Base-by-base conservation (phyloP, 192 early-diverging fungal genomes). In the Phlyctochytrium arcticum region DNA sequence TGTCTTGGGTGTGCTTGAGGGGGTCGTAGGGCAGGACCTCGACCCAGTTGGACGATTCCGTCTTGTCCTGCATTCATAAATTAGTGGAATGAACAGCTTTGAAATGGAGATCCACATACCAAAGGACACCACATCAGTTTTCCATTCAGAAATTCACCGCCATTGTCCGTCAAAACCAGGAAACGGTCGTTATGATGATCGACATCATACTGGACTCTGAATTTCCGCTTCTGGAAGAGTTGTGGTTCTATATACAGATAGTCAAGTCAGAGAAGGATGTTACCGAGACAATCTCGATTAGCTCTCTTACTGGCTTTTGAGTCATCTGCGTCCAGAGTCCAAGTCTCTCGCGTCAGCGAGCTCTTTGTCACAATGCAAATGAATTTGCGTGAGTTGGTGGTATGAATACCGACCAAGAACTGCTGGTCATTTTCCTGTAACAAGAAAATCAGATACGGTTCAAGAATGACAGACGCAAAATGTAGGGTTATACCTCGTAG, bases 11-110 rank as follows among this genome's bases (percentile, higher is more conserved):
- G 29, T 65, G 53, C 26, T 8, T 53, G 48, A 68, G 36, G 4
- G 57, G 57, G 51, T 82, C 73, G 59, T 80, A 82, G 2, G 75
- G 73, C n/a, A 75, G 57, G 27, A 82, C 37, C 19, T 82, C 77
- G 29, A 23, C 47, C 75, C 69, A 76, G 44, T 69, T 48, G 30
- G 39, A 32, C 4, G 35, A 10, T 24, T 26, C 48, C 7, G 64
- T 72, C 17, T 48, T 42, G 39, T 74, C 65, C 50, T 53, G 29
- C 50, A 53, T 5, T 27, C 19, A 30, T 5, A 53, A 30, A n/a
- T n/a, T n/a, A n/a, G n/a, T n/a, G n/a, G n/a, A n/a, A n/a, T n/a
- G n/a, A n/a, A n/a, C n/a, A n/a, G n/a, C n/a, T n/a, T n/a, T n/a
- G n/a, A n/a, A n/a, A n/a, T n/a, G n/a, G 42, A 44, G 42, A n/a